These are phyloP conservation scores for Diaporthe vexans DNA, from an alignment of 2,329 filamentous ascomycete species.

Conservation along the genomic window DNA sequence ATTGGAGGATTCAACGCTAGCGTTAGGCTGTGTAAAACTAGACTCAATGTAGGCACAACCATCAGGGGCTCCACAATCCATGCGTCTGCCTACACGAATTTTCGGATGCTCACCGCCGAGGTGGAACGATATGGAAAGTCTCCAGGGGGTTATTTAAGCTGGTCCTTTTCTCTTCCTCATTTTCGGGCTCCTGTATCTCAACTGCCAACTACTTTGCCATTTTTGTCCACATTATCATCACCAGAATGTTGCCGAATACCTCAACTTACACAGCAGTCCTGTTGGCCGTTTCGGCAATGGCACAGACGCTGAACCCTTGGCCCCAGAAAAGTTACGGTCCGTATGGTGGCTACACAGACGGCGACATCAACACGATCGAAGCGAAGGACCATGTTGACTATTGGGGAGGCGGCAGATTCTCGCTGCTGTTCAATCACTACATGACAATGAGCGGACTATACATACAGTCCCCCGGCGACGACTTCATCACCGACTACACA, in stretches of 20 bases:
- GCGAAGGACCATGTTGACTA: neutral
- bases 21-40: neutral
- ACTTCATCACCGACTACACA: slow-evolving; percentile 6
- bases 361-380: slow-evolving; percentile 3
- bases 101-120: neutral
- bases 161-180: neutral
- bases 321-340: neutral
- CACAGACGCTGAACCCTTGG: slow-evolving; percentile 11
- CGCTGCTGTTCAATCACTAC: neutral
- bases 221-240: neutral
- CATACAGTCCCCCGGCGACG: neutral
- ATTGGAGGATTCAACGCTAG: neutral
- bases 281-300: neutral
- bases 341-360: neutral
- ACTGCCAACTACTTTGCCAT: neutral
- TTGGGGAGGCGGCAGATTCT: neutral
- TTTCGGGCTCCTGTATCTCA: neutral
- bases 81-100: neutral
- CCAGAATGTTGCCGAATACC: neutral
- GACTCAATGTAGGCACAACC: neutral
- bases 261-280: neutral
- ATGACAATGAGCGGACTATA: slow-evolving; percentile 5
- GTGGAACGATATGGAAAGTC: neutral
- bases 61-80: neutral
- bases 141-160: neutral